phyloP scores from a whole-genome alignment of 805 yeast genomes.

The Ogataea methanolica region DNA sequence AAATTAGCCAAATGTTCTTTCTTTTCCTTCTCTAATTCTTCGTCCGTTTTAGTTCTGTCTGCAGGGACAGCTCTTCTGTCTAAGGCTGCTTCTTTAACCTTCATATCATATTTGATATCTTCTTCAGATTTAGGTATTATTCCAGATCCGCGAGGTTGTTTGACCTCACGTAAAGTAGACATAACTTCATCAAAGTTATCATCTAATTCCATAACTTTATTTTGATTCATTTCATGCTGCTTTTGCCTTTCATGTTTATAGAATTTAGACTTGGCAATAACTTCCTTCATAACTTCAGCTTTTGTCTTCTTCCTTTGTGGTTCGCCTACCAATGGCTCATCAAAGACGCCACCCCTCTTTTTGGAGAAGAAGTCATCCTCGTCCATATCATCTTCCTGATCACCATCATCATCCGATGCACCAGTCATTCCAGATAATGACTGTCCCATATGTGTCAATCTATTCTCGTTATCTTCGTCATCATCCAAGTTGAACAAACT shows the following conservation, averaged over 20 bases:
- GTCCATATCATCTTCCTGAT: slow-evolving; percentile 36
- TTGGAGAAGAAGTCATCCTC: slow-evolving; percentile 30
- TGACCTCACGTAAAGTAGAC: slow-evolving; percentile 30
- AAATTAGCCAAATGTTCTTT: slow-evolving; percentile 55
- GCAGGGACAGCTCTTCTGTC: slow-evolving; percentile 79
- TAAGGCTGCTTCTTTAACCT: slow-evolving; percentile 59
- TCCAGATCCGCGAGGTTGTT: slow-evolving; percentile 17
- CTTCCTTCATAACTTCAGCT: slow-evolving; percentile 81
- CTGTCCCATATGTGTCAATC: slow-evolving; percentile 76
- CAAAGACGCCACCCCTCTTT: slow-evolving; percentile 26
- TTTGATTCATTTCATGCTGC: slow-evolving; percentile 54
- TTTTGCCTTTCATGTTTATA: slow-evolving; percentile 73
- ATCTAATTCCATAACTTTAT: slow-evolving; percentile 61
- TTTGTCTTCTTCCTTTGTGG: slow-evolving; percentile 68
- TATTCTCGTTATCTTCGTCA: slow-evolving; percentile 45
- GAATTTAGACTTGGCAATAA: slow-evolving; percentile 76
- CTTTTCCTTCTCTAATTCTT: slow-evolving; percentile 59
- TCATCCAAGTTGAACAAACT: slow-evolving; percentile 74
- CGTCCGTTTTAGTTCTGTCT: slow-evolving; percentile 74
- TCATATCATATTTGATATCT: slow-evolving; percentile 53
- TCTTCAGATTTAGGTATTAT: slow-evolving; percentile 38
- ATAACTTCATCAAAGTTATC: slow-evolving; percentile 70
- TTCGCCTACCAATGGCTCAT: slow-evolving; percentile 26
- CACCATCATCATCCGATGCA: slow-evolving; percentile 35
- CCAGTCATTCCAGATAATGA: slow-evolving; percentile 40